Base-by-base conservation (phyloP, 176 grass and related monocot genomes). In the Oryza coarctata region DNA sequence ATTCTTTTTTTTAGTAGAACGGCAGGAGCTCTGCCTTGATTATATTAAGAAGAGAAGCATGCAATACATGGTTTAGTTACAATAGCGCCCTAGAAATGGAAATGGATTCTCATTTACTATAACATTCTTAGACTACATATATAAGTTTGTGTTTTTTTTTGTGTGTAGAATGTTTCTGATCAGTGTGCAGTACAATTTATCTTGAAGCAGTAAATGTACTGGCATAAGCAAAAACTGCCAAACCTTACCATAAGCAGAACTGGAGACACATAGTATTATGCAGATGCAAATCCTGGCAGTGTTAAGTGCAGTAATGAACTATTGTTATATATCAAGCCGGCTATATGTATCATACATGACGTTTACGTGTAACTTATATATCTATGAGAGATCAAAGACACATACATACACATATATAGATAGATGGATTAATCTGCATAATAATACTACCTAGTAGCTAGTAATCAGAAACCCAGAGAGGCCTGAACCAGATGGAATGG, bases 401-500 rank as follows among this genome's bases (percentile, higher is more conserved):
- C 13, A 10, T 39, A 36, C 13, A 6, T 49, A 41, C 1, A 41
- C 1, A 13, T 13, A 49, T 47, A 44, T 44, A 44, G 43, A 23
- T 58, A 58, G 55, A 55, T 58, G 14, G 12, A 47, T 47, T 47
- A 47, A 17, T 47, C 0, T 22, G 47, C 20, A 52, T 6, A 6
- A 0, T 52, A 52, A 44, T 44, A n/a, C n/a, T n/a, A 57, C 20
- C 2, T 0, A 71, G 26, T 49, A 76, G n/a, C n/a, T n/a, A n/a
- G 67, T 94, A 79, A 20, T 89, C 45, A 7, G 44, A 76, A 38
- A 61, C 65, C 88, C 94, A 87, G 36, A 96, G 64, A 7, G 91
- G 91, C 64, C 80, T 67, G 68, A 97, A 92, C 91, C 91, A 97
- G 62, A 88, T 80, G 27, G 89, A 91, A 76, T 90, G 91, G 20